Base-by-base conservation (phyloP, 2,329 filamentous ascomycete species). In the Beauveria asiatica region DNA sequence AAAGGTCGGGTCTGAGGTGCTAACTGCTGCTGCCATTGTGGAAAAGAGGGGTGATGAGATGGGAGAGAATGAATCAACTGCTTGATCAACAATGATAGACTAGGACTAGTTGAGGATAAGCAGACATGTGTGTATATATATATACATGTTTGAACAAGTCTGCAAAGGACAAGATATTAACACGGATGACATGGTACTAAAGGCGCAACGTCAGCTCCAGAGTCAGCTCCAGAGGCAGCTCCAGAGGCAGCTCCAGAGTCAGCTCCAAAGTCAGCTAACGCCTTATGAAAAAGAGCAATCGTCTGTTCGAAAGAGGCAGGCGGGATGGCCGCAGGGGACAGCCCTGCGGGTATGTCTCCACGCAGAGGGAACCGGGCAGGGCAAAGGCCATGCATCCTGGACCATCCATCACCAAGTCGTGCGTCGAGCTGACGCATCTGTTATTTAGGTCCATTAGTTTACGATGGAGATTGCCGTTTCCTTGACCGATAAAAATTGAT, bases 311-410 rank as follows among this genome's bases (percentile, higher is more conserved):
- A 42, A 50, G 48, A 58, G 46, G 45, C 39, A 45, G 57, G 39
- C 57, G 57, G 57, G 57, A 59, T 59, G 57, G 41, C 57, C 57
- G 57, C 48, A 45, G 57, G 39, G n/a, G 30, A 39, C 16, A 30
- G 30, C 8, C 19, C n/a, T 44, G 54, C 17, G 19, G 13, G 23
- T 27, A 27, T 48, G 46, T n/a, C 23, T n/a, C 55, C 37, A 46
- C 55, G 23, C 33, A 46, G 19, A 44, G 13, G 37, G 30, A 33
- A 33, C 30, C 10, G 1, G 10, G 30, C 30, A 33, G 30, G 27
- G 8, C 9, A 10, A 33, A 33, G 10, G 30, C 3, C 45, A 30
- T 30, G n/a, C 23, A 23, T 23, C n/a, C n/a, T n/a, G n/a, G 4
- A 3, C 23, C 3, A 23, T 23, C 3, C 45, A 42, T 30, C n/a